Evolutionary conservation across 306 rosid genomes (phyloP).

Genomic region (Malus domestica): ASM211411v1 NC_041804.1:8610501-8611000

Average conservation of each 20-base stretch:
- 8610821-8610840: neutral
- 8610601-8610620: conserved; percentile 12
- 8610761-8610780: neutral
- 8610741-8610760: too few relatives aligned
- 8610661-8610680: neutral
- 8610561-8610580: conserved; percentile 34
- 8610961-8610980: neutral
- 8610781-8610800: conserved; percentile 1
- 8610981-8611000: neutral
- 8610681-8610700: neutral
- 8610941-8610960: neutral
- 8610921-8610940: neutral
- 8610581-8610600: conserved; percentile 20
- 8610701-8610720: too few relatives aligned
- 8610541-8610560: conserved; percentile 30
- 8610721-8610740: neutral
- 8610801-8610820: neutral
- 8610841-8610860: neutral
- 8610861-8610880: neutral
- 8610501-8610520: conserved; percentile 23
- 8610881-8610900: neutral
- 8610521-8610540: conserved; percentile 9
- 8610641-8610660: conserved; percentile 1
- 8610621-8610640: conserved; percentile 8
- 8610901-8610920: neutral